Conservation (phyloP, 768 basidiomycete genomes). For the Tricholoma bakamatsutake region DNA sequence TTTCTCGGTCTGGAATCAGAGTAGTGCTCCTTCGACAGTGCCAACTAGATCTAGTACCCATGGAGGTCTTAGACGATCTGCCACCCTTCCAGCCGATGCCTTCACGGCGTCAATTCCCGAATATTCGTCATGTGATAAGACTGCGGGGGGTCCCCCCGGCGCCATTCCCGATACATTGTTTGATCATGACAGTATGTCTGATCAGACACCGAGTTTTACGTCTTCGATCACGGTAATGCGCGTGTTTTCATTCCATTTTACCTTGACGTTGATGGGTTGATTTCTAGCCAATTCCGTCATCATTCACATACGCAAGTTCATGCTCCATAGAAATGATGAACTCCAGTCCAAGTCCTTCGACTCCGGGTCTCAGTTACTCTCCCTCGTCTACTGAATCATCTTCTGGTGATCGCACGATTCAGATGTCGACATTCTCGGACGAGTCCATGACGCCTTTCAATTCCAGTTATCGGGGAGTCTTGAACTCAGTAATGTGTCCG, state of each 20-base stretch:
- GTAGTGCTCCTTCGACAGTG: not conserved
- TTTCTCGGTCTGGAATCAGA: conserved; percentile 20
- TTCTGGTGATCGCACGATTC: conserved; percentile 49
- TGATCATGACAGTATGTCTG: not conserved
- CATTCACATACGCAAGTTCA: not conserved
- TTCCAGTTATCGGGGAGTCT: conserved; percentile 5
- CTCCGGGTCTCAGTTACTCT: conserved; percentile 52
- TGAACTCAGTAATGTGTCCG: conserved; percentile 18
- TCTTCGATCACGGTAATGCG: not conserved
- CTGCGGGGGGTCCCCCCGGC: not conserved
- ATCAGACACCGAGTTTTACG: not conserved
- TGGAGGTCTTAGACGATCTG: conserved; percentile 31
- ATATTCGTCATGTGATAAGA: not conserved
- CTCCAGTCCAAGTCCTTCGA: conserved; percentile 41
- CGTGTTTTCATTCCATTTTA: not conserved
- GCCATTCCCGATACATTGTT: not conserved
- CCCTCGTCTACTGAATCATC: conserved; percentile 56
- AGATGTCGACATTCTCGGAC: conserved; percentile 50
- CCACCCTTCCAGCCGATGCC: conserved; percentile 35
- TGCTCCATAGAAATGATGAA: conserved; percentile 12
- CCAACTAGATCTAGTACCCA: not conserved
- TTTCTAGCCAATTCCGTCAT: not conserved
- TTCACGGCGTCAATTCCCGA: conserved; percentile 7
- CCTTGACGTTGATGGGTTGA: not conserved
- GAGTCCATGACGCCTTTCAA: conserved; percentile 23